Percentiles rank a stretch among this genome's conserved stretches.
Conservation (phyloP, 73 alveolate genomes). For the Loxodes magnus region DNA sequence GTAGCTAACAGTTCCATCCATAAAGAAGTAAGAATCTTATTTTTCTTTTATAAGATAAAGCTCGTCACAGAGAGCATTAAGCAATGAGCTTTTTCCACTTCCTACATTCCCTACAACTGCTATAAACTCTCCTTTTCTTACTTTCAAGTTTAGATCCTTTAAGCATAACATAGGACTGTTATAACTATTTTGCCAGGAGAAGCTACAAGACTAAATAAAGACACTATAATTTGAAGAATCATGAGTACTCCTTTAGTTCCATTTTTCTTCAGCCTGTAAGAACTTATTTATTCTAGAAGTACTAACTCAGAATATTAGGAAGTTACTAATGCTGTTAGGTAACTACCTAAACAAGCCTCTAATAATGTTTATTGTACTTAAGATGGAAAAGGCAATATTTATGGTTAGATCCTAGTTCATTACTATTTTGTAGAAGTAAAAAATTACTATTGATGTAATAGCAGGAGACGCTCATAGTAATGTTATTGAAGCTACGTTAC, state of each 20-base stretch:
- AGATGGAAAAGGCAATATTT: neutral
- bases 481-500: neutral
- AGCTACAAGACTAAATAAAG: neutral
- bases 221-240: neutral
- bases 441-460: neutral
- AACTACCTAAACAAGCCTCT: too few species aligned
- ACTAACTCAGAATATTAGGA: neutral
- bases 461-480: neutral
- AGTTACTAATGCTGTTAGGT: too few species aligned
- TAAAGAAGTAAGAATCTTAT: conserved; percentile 8
- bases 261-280: neutral
- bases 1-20: conserved; percentile 24
- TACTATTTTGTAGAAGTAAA: neutral
- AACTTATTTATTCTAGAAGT: neutral
- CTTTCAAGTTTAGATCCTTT: conserved; percentile 5
- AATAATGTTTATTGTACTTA: too few species aligned
- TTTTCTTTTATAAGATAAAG: conserved; percentile 9
- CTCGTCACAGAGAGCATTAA: conserved; percentile 17
- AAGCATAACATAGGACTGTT: neutral
- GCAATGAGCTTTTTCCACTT: conserved; percentile 28
- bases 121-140: conserved; percentile 3
- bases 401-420: neutral
- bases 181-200: neutral
- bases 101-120: conserved; percentile 32
- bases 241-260: neutral